A percentile compares a stretch with the other conserved stretches of the same genome.
phyloP scores from a whole-genome alignment of 2,329 filamentous ascomycete species.

The Onygena corvina region DNA sequence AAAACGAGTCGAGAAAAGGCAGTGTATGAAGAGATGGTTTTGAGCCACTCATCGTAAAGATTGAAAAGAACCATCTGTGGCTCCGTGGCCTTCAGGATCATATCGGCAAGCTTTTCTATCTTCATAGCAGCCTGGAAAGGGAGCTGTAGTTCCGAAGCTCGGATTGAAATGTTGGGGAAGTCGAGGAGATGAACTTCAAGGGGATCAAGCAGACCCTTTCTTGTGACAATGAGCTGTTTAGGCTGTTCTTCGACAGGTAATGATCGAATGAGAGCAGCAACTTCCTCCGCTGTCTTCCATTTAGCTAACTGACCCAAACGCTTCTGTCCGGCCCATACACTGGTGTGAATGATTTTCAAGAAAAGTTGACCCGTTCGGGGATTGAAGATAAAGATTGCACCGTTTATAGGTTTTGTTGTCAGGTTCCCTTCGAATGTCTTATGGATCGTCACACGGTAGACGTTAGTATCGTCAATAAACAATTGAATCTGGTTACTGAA shows the following conservation, averaged over 20 bases:
- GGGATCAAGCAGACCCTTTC: constrained; percentile 92
- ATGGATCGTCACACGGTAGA: constrained; percentile 98
- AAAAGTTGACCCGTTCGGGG: constrained; percentile 95
- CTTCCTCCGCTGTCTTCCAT: constrained; percentile 99
- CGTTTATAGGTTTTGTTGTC: constrained; percentile 98
- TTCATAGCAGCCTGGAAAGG: constrained; percentile 99
- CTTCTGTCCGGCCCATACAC: constrained; percentile 98
- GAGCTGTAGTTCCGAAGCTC: constrained; percentile 88
- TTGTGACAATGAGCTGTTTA: constrained; percentile 94
- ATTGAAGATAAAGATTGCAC: constrained; percentile 99
- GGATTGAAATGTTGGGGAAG: constrained; percentile 98
- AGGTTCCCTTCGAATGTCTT: constrained; percentile 99
- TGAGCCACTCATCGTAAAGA: constrained; percentile 95
- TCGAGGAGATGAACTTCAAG: constrained; percentile 94
- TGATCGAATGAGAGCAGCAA: constrained; percentile 89
- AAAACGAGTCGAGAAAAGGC: constrained; percentile 91
- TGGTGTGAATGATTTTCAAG: constrained; percentile 98
- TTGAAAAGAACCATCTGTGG: constrained; percentile 99
- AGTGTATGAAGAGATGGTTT: constrained; percentile 96
- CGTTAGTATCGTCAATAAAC: constrained; percentile 98
- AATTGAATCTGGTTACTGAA: constrained; percentile 99
- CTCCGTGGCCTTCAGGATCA: constrained; percentile 94
- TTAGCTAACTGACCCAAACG: constrained; percentile 96
- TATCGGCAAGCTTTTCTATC: constrained; percentile 96
- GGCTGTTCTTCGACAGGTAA: constrained; percentile 95